These are phyloP conservation scores for Tetrapisispora nanseiensis DNA, from an alignment of 805 yeast genomes.

Conservation along the genomic window DNA sequence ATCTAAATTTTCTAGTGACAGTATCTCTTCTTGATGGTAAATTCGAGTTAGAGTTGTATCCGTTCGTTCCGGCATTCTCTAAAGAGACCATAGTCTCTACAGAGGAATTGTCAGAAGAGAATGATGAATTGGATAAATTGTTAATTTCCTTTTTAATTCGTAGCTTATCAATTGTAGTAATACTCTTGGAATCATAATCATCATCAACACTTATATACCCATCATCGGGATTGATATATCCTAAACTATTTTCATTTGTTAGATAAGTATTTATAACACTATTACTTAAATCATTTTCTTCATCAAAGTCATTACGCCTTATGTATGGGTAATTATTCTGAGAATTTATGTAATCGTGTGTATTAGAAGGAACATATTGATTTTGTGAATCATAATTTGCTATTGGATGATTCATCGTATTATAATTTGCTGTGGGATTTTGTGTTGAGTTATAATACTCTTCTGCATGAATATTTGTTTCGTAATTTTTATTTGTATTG, in stretches of 20 bases:
- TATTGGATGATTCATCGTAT: too few relatives aligned
- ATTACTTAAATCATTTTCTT: constrained; percentile 5
- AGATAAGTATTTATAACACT: constrained; percentile 4
- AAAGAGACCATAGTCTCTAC: background rate
- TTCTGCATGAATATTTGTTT: background rate
- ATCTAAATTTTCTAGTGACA: constrained; percentile 21
- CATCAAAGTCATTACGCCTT: constrained; percentile 16
- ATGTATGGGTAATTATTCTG: constrained; percentile 10
- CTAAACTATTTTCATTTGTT: background rate
- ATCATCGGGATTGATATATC: too few relatives aligned
- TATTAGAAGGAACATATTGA: background rate
- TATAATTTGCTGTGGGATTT: background rate
- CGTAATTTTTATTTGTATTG: background rate
- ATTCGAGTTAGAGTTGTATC: background rate
- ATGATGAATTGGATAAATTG: background rate
- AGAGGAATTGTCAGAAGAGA: background rate
- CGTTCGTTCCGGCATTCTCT: background rate
- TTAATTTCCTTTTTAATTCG: background rate
- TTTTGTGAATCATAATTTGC: too few relatives aligned
- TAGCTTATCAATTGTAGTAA: constrained; percentile 1
- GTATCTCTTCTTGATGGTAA: constrained; percentile 2
- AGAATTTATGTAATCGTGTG: background rate
- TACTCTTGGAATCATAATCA: background rate
- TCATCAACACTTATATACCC: background rate
- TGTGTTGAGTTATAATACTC: background rate